Conservation (phyloP, 257 asterid species). For the Solanum arcanum region DNA sequence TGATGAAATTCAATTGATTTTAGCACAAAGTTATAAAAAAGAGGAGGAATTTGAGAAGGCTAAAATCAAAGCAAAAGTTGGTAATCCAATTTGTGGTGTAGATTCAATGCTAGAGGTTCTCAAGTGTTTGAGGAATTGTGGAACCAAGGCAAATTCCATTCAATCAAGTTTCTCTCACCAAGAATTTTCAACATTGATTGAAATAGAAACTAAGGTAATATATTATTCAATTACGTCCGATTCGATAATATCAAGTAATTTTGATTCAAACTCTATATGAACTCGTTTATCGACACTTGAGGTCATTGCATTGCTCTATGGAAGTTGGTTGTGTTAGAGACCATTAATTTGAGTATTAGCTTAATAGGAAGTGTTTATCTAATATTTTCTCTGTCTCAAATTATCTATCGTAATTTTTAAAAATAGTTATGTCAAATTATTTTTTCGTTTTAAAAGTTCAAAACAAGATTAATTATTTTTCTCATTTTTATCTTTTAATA, state of each 20-base stretch:
- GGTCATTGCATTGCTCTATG: neutral
- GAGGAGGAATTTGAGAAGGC: conserved; percentile 4
- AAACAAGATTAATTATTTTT: too few species aligned
- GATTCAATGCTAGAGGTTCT: conserved; percentile 39
- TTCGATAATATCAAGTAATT: neutral
- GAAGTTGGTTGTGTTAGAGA: neutral
- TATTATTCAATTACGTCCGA: neutral
- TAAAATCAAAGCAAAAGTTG: conserved; percentile 20
- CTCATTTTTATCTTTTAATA: neutral
- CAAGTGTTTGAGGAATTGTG: conserved; percentile 16
- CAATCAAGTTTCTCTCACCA: conserved; percentile 16
- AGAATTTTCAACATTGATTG: conserved; percentile 14
- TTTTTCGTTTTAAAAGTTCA: neutral
- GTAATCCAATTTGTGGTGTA: conserved; percentile 34
- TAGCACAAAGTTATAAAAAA: neutral
- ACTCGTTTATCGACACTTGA: neutral
- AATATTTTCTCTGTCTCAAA: too few species aligned
- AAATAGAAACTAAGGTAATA: conserved; percentile 23
- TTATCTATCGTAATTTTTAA: neutral
- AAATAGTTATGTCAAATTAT: too few species aligned
- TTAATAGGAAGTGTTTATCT: neutral
- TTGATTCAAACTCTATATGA: neutral
- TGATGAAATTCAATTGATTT: conserved; percentile 8
- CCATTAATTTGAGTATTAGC: neutral
- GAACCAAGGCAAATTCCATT: conserved; percentile 2